Percentiles rank a stretch among this genome's conserved stretches.
Conservation (phyloP, 805 yeast genomes). For the Osmozyma mogii region DNA sequence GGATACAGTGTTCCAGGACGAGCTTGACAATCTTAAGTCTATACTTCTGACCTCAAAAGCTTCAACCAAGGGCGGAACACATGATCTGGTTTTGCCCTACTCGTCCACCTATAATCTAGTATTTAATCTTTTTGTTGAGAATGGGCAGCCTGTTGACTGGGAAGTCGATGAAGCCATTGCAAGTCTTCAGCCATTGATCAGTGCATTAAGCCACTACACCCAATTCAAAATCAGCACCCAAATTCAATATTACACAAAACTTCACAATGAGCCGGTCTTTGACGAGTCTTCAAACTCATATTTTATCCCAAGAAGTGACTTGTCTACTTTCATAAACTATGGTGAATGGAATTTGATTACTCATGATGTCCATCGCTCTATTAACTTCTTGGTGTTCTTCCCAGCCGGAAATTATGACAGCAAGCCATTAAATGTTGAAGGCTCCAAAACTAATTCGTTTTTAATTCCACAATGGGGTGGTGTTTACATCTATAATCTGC, state of each 20-base stretch:
- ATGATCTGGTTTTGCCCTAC: conserved; percentile 41
- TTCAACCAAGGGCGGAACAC: conserved; percentile 2
- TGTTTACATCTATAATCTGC: conserved; percentile 42
- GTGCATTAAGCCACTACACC: conserved; percentile 45
- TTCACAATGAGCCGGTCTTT: conserved; percentile 19
- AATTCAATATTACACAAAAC: conserved; percentile 57
- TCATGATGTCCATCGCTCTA: conserved; percentile 52
- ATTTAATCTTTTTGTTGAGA: conserved; percentile 66
- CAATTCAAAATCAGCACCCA: conserved; percentile 76
- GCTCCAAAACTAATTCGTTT: conserved; percentile 49
- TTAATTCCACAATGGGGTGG: conserved; percentile 92
- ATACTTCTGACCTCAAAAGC: conserved; percentile 10
- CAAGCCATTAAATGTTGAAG: conserved; percentile 42
- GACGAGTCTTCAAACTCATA: conserved; percentile 19
- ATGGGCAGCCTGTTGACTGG: conserved; percentile 64
- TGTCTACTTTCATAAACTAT: conserved; percentile 72
- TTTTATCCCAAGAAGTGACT: conserved; percentile 40
- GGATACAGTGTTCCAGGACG: conserved; percentile 32
- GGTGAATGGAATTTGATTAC: conserved; percentile 74
- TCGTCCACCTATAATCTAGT: conserved; percentile 69
- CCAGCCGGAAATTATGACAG: conserved; percentile 40
- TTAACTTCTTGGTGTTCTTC: conserved; percentile 64
- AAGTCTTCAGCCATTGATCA: conserved; percentile 49
- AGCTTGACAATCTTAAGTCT: conserved; percentile 25
- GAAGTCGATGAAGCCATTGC: conserved; percentile 51